Percentiles rank a stretch among this genome's conserved stretches.
Evolutionary conservation across 305 asterid species (phyloP).

Genomic region (Solanum chacoense): DNA sequence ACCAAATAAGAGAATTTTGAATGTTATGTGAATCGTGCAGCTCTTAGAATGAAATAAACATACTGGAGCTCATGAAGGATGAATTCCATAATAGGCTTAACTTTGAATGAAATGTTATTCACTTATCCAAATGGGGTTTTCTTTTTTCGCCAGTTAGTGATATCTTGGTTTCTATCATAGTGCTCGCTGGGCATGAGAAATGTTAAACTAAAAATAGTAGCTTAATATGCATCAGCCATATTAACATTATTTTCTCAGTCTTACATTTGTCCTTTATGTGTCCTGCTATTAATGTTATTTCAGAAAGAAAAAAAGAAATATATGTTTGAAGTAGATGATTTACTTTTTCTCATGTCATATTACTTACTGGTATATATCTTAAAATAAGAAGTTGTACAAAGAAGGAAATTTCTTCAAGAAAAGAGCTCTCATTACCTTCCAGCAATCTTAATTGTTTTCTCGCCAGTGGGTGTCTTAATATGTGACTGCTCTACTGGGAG

Average conservation of each 20-base stretch:
- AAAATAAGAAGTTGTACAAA: not conserved
- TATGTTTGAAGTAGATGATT: not conserved
- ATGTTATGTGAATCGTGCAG: not conserved
- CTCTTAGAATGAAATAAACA: not conserved
- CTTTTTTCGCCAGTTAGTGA: not conserved
- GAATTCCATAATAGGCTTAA: not conserved
- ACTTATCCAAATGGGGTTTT: not conserved
- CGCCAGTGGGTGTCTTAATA: conserved; percentile 56
- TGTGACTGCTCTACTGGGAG: conserved; percentile 56
- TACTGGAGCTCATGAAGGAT: not conserved
- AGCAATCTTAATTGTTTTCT: conserved; percentile 56
- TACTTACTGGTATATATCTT: not conserved
- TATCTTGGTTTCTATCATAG: not conserved
- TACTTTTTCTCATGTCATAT: not conserved
- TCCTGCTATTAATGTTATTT: not conserved
- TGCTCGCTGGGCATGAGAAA: not conserved
- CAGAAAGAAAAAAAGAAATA: not conserved
- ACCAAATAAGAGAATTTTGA: conserved; percentile 15
- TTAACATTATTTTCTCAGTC: not conserved
- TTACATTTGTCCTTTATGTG: not conserved
- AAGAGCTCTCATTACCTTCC: conserved; percentile 43
- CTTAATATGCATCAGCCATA: not conserved
- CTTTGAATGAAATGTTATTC: not conserved
- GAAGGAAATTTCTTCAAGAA: not conserved
- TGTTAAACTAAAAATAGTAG: not conserved